Evolutionary conservation across 352 stramenopile genomes (phyloP).

Genomic region (Pythium guiyangense): DNA sequence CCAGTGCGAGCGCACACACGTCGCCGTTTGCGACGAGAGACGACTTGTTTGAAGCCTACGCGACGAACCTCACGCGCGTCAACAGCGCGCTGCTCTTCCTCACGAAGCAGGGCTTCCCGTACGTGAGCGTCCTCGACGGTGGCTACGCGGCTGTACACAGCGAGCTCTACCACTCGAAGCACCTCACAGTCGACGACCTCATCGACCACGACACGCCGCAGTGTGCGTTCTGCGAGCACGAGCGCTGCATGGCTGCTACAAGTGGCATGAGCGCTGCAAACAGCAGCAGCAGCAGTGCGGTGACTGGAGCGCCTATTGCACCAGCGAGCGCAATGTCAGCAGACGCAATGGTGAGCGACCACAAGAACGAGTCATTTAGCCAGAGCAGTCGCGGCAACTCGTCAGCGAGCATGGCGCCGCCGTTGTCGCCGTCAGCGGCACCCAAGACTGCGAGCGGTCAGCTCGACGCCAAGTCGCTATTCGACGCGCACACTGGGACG

Average conservation of each 20-base stretch:
- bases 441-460: slow-evolving; percentile 9
- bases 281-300: too few species aligned
- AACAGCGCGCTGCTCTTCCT: slow-evolving; percentile 71
- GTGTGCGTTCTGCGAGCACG: slow-evolving; percentile 61
- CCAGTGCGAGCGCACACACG: slow-evolving; percentile 13
- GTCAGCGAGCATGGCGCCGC: background rate
- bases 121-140: slow-evolving; percentile 70
- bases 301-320: too few species aligned
- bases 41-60: slow-evolving; percentile 58
- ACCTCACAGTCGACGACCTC: slow-evolving; percentile 62
- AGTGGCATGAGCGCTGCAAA: background rate
- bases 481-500: slow-evolving; percentile 20
- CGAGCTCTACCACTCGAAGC: slow-evolving; percentile 39
- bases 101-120: slow-evolving; percentile 63
- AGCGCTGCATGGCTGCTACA: slow-evolving; percentile 20
- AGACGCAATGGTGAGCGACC: background rate
- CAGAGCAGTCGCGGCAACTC: slow-evolving; percentile 1
- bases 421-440: background rate
- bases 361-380: slow-evolving; percentile 10
- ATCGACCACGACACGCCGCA: slow-evolving; percentile 63
- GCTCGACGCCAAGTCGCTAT: slow-evolving; percentile 35
- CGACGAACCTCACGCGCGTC: slow-evolving; percentile 59
- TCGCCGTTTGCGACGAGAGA: slow-evolving; percentile 53
- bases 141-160: slow-evolving; percentile 63
- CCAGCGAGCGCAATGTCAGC: background rate